A percentile compares a stretch with the other conserved stretches of the same genome.
phyloP scores from a whole-genome alignment of 2,329 filamentous ascomycete species.

The Diaporthe ilicicola region DNA sequence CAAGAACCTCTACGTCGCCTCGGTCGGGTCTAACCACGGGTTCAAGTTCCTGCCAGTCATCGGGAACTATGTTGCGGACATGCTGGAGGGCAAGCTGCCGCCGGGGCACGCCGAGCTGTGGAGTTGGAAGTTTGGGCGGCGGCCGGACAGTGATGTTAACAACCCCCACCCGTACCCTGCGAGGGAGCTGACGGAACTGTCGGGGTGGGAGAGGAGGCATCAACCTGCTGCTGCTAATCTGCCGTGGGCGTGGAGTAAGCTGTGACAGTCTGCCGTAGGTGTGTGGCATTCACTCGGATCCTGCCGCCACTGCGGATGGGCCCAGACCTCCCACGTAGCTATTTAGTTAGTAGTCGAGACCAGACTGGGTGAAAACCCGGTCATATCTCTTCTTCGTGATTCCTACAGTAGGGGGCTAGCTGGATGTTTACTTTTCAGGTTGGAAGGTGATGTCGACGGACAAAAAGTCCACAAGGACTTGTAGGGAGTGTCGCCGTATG shows the following conservation, averaged over 20 bases:
- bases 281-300: no score
- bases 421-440: no score
- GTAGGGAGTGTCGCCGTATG: no score
- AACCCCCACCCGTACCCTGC: conserved; percentile 10
- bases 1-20: conserved; percentile 53
- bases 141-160: neutral
- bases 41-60: conserved; percentile 60
- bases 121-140: conserved; percentile 38
- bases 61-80: conserved; percentile 56
- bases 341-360: no score
- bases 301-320: no score
- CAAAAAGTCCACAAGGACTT: no score
- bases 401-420: no score
- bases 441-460: no score
- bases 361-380: no score
- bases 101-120: conserved; percentile 49
- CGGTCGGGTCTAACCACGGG: conserved; percentile 57
- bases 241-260: neutral
- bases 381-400: no score
- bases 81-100: conserved; percentile 52
- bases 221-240: neutral
- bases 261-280: no score
- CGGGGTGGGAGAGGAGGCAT: conserved; percentile 9
- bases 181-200: conserved; percentile 5
- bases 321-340: no score